Percentiles rank a stretch among this genome's conserved stretches.
Evolutionary conservation across 163 green algal species (phyloP).

Genomic region (Trebouxia gelatinosa): DNA sequence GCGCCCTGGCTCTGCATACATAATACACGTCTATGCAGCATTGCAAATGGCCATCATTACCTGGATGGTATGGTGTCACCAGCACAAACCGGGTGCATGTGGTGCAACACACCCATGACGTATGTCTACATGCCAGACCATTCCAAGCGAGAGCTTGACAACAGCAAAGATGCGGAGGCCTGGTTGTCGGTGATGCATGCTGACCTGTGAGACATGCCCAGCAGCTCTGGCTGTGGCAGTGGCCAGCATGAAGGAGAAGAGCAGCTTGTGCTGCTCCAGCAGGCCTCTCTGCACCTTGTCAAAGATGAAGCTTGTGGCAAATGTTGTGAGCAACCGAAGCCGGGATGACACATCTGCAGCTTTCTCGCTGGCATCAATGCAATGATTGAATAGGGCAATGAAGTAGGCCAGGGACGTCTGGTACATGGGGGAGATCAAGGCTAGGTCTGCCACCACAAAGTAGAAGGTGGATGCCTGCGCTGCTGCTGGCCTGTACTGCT

Average conservation of each 20-base stretch:
- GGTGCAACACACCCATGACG: background rate
- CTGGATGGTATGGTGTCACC: background rate
- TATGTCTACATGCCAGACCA: background rate
- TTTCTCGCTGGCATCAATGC: constrained; percentile 84
- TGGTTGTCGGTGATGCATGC: background rate
- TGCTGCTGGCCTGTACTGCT: constrained; percentile 89
- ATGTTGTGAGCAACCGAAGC: constrained; percentile 71
- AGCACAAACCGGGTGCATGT: background rate
- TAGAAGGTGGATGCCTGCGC: constrained; percentile 86
- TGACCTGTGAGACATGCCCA: constrained; percentile 29
- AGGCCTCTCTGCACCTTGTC: constrained; percentile 88
- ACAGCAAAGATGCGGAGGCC: too few relatives aligned
- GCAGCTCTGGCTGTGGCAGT: constrained; percentile 41
- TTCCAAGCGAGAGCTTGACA: background rate
- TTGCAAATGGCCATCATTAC: background rate
- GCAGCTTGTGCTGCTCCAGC: constrained; percentile 92
- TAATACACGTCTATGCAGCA: background rate
- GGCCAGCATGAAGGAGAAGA: constrained; percentile 89
- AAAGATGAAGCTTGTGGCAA: constrained; percentile 75
- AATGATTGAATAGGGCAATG: constrained; percentile 72
- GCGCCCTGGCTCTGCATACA: background rate
- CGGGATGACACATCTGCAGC: constrained; percentile 66
- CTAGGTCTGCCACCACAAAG: constrained; percentile 90
- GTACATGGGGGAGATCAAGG: constrained; percentile 92
- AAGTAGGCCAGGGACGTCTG: constrained; percentile 79